phyloP scores from a whole-genome alignment of 179 eudicot species.

The Silene noctiflora region DNA sequence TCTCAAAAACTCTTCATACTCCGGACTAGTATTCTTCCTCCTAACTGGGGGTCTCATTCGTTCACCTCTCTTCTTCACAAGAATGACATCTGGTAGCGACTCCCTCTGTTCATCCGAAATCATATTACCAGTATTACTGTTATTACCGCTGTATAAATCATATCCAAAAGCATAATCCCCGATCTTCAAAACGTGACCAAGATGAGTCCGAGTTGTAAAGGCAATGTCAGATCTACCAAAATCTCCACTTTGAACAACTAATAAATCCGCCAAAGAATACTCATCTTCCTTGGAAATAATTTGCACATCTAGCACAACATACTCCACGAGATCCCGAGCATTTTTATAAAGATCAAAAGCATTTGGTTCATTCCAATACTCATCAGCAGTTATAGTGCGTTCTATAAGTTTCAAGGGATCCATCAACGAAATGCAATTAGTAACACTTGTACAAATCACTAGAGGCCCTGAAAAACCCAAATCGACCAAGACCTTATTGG shows the following conservation, averaged over 20 bases:
- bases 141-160: slow-evolving; percentile 35
- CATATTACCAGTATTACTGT: slow-evolving; percentile 14
- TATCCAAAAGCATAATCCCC: slow-evolving; percentile 59
- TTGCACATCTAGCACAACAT: slow-evolving; percentile 40
- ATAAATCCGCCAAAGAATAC: slow-evolving; percentile 43
- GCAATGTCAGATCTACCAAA: slow-evolving; percentile 40
- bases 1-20: slow-evolving; percentile 19
- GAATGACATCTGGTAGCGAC: slow-evolving; percentile 42
- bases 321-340: slow-evolving; percentile 47
- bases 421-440: slow-evolving; percentile 29
- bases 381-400: slow-evolving; percentile 30
- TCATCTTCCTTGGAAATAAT: slow-evolving; percentile 9
- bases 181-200: slow-evolving; percentile 39
- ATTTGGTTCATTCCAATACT: slow-evolving; percentile 42
- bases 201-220: slow-evolving; percentile 43
- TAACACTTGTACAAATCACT: slow-evolving; percentile 37
- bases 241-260: slow-evolving; percentile 48
- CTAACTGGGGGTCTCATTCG: not conserved
- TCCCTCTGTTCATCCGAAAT: slow-evolving; percentile 35
- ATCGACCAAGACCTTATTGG: slow-evolving; percentile 25
- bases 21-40: slow-evolving; percentile 15
- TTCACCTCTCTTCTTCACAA: slow-evolving; percentile 41
- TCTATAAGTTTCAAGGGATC: slow-evolving; percentile 40
- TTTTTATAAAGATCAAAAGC: slow-evolving; percentile 39
- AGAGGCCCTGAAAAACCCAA: slow-evolving; percentile 45